Evolutionary conservation across 495 filamentous ascomycete species (phyloP).

Genomic region (Recurvomyces mirabilis): DNA sequence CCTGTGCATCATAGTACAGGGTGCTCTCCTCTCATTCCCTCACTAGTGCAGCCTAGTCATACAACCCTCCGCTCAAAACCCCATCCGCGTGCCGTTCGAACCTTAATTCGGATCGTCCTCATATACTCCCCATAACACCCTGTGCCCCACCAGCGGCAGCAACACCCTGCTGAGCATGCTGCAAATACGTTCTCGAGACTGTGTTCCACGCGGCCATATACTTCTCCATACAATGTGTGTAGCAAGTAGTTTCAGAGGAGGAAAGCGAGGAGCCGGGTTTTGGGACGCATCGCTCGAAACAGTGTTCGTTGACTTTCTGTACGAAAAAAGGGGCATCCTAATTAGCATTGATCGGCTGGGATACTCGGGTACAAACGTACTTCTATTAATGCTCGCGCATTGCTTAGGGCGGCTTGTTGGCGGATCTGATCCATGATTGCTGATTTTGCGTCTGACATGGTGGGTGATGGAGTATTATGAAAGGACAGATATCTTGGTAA

Average conservation of each 20-base stretch:
- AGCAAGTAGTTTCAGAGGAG: slow-evolving; percentile 60
- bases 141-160: slow-evolving; percentile 15
- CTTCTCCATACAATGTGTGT: slow-evolving; percentile 89
- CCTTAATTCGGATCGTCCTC: too few relatives aligned
- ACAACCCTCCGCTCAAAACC: too few relatives aligned
- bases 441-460: slow-evolving; percentile 48
- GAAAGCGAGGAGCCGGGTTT: slow-evolving; percentile 71
- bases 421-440: slow-evolving; percentile 63
- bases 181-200: slow-evolving; percentile 64
- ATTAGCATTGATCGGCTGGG: background rate
- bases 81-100: too few relatives aligned
- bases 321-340: background rate
- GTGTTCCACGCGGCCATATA: slow-evolving; percentile 91
- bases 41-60: too few relatives aligned
- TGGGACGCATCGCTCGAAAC: slow-evolving; percentile 86
- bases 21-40: too few relatives aligned
- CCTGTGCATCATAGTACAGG: too few relatives aligned
- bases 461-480: background rate
- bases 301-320: slow-evolving; percentile 93
- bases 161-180: slow-evolving; percentile 54
- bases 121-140: slow-evolving; percentile 1
- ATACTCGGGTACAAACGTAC: slow-evolving; percentile 35
- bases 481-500: slow-evolving; percentile 7
- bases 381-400: slow-evolving; percentile 63
- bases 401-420: slow-evolving; percentile 60